A percentile compares a stretch with the other conserved stretches of the same genome.
phyloP scores from a whole-genome alignment of 805 yeast genomes.

The Wickerhamiella occidentalis region DNA sequence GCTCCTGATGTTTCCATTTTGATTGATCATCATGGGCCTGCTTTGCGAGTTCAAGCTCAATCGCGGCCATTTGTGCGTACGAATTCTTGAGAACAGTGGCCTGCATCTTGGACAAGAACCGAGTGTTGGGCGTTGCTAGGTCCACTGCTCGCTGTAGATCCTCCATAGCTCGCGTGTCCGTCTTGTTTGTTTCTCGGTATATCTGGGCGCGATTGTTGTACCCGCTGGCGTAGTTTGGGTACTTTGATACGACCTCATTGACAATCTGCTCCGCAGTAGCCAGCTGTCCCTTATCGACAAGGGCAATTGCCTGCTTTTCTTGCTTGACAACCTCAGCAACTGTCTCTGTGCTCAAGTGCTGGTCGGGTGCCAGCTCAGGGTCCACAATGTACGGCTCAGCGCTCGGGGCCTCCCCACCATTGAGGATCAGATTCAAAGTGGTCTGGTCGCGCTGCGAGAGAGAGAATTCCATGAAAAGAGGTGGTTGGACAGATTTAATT shows the following conservation, averaged over 20 bases:
- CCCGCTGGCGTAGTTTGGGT: conserved; percentile 27
- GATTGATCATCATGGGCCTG: conserved; percentile 12
- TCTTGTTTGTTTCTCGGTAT: conserved; percentile 2
- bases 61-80: conserved; percentile 25
- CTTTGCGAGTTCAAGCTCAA: conserved; percentile 17
- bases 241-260: conserved; percentile 16
- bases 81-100: conserved; percentile 26
- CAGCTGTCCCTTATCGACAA: conserved; percentile 10
- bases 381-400: conserved; percentile 4
- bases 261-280: conserved; percentile 17
- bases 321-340: conserved; percentile 16
- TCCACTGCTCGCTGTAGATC: conserved; percentile 23
- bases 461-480: neutral
- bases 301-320: conserved; percentile 21
- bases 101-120: conserved; percentile 24
- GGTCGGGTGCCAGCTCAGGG: conserved; percentile 8
- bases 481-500: no score
- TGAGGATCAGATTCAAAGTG: neutral
- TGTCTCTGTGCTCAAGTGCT: neutral
- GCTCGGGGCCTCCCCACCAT: neutral
- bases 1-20: conserved; percentile 24
- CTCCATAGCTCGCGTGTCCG: conserved; percentile 11
- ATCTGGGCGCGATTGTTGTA: conserved; percentile 29
- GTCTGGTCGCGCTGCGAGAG: conserved; percentile 2
- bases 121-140: conserved; percentile 21